Evolutionary conservation across 176 grass and related monocot genomes (phyloP).

Genomic region (Luzula sylvatica): DNA sequence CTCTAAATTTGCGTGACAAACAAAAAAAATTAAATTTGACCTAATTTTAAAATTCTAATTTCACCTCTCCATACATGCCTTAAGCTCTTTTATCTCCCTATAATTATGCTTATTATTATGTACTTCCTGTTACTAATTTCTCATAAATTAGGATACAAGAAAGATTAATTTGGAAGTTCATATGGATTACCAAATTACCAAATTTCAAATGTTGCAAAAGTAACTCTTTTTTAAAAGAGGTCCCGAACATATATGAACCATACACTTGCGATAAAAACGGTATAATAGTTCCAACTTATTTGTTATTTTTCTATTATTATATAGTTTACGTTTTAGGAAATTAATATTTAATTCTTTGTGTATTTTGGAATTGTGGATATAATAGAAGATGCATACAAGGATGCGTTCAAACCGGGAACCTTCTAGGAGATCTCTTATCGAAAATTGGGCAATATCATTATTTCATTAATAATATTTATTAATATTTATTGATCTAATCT

Average conservation of each 20-base stretch:
- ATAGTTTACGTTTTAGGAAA: background rate
- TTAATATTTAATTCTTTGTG: no score
- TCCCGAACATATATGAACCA: constrained; percentile 87
- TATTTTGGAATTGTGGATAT: constrained; percentile 66
- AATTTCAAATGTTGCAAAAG: constrained; percentile 72
- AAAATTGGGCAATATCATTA: no score
- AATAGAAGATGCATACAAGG: constrained; percentile 72
- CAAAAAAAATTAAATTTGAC: no score
- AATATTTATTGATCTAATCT: no score
- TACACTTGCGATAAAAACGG: constrained; percentile 95
- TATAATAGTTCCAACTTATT: constrained; percentile 13
- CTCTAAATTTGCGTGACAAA: no score
- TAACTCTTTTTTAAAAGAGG: constrained; percentile 43
- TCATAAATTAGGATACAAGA: constrained; percentile 71
- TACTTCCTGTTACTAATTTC: background rate
- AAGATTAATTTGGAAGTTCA: constrained; percentile 96
- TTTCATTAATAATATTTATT: no score
- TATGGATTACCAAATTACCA: constrained; percentile 76
- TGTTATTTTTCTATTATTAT: no score
- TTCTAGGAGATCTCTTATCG: constrained; percentile 89
- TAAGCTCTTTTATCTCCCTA: constrained; percentile 95
- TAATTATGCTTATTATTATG: no score
- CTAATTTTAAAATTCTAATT: no score
- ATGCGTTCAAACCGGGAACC: constrained; percentile 59
- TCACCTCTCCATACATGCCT: no score